Conservation (phyloP, 306 rosid genomes). For the Dalbergia cochinchinensis region DNA sequence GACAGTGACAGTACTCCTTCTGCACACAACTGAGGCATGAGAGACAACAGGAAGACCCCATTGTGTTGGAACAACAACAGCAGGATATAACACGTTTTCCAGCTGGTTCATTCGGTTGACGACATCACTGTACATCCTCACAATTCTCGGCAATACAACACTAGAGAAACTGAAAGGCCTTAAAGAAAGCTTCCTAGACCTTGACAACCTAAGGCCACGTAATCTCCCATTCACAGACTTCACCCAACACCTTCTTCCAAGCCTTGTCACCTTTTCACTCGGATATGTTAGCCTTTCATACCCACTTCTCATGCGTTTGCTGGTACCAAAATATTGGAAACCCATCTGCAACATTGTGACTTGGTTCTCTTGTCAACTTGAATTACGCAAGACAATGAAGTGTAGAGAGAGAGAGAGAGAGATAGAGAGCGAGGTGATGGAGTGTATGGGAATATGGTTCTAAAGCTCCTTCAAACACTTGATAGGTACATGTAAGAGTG, state of each 20-base stretch:
- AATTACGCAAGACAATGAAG: background rate
- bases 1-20: slow-evolving; percentile 20
- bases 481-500: background rate
- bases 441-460: slow-evolving; percentile 6
- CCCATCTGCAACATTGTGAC: slow-evolving; percentile 50
- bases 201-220: slow-evolving; percentile 61
- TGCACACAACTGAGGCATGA: slow-evolving; percentile 52
- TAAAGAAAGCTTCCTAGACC: slow-evolving; percentile 60
- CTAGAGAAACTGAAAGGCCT: slow-evolving; percentile 48
- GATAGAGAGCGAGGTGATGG: background rate
- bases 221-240: slow-evolving; percentile 65
- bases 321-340: slow-evolving; percentile 48
- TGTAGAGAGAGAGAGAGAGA: slow-evolving; percentile 13
- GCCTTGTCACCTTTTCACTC: slow-evolving; percentile 51
- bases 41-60: slow-evolving; percentile 80
- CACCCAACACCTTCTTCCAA: slow-evolving; percentile 61
- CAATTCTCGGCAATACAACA: slow-evolving; percentile 50
- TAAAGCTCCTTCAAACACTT: slow-evolving; percentile 5
- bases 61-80: slow-evolving; percentile 61
- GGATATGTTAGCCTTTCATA: slow-evolving; percentile 60
- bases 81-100: slow-evolving; percentile 51
- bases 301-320: slow-evolving; percentile 52
- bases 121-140: slow-evolving; percentile 59
- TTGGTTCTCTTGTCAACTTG: background rate
- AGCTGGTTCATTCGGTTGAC: slow-evolving; percentile 50